Evolutionary conservation across 139 green algal species (phyloP), one percentile per base, ranked within the genome.

Genomic region (Trebouxia sp.): DNA sequence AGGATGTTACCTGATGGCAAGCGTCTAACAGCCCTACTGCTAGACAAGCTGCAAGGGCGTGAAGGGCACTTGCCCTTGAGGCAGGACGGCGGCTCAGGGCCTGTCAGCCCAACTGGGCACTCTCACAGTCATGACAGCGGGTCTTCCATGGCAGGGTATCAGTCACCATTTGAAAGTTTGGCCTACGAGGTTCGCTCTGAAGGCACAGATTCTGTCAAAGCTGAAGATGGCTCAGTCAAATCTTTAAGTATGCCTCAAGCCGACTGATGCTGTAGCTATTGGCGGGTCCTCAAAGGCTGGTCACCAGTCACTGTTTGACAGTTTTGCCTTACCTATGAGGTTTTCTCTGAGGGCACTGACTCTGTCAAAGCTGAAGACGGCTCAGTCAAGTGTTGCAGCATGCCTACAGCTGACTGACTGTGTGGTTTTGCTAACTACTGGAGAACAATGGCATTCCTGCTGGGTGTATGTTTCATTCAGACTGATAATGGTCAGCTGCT

Each of bases 31-130:
- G 62, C 62, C 15, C 32, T 72, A 8, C 62, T 72, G 62, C 35
- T 72, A 45, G 62, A 72, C 32, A 72, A 72, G 35, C 35, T 72
- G 62, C 32, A 72, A 72, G 62, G 62, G 3, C 62, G 43, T 30
- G 62, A 72, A 26, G 10, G n/a, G 20, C 32, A 43, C 3, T 10
- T 22, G 32, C 2, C 62, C 9, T 26, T 5, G 28, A 35, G 35
- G 1, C 32, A 72, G n/a, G 62, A 72, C 20, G 35, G 15, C 11
- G 11, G n/a, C n/a, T n/a, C n/a, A n/a, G n/a, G n/a, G n/a, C n/a
- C n/a, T n/a, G n/a, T n/a, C n/a, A 72, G 62, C 43, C 62, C 62
- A 26, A 32, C 62, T 28, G 62, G 62, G n/a, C n/a, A n/a, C n/a
- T n/a, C n/a, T 24, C 32, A 17, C 11, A 72, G 62, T 24, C 42